Evolutionary conservation across 2,329 filamentous ascomycete genomes (phyloP), one percentile per base, ranked within the genome.

Genomic region (Talaromyces atroroseus): DNA sequence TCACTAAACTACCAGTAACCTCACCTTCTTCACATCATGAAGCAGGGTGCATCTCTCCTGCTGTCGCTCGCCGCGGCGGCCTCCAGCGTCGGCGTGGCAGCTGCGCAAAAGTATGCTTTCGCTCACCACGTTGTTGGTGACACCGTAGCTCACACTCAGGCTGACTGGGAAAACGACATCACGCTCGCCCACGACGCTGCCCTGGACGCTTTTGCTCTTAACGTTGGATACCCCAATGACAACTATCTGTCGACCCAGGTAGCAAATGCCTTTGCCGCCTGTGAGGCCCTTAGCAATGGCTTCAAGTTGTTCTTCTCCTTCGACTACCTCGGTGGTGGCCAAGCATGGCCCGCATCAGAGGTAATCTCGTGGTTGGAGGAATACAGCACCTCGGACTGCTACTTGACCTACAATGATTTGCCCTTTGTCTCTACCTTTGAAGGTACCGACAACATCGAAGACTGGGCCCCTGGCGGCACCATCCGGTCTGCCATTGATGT

Each of bases 351-450:
- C 1, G 53, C 60, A 7, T 59, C 66, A 18, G 59, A 65, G 21
- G 58, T 62, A 4, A 57, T 73, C 5, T 57, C 64, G 12, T 58
- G 60, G 8, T 70, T 69, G 57, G 61, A 63, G 11, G 44, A 53
- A 2, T 60, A 60, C 3, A 48, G 59, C 0, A 66, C 64, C 1
- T 69, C 72, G 52, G 71, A 64, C 59, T 58, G 61, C 12, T 61
- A 66, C 49, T 60, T 66, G 14, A 61, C 62, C 2, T 64, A 63
- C 14, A 21, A 32, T 18, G 23, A 47, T 18, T 12, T 18, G 45
- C 70, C 74, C 0, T 62, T 77, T 4, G 71, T 74, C 1, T 74
- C 72, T 1, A 77, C 75, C 1, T 77, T 77, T 21, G 76, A 81
- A 61, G 79, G 79, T 1, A 60, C 73, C 2, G 63, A 68, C 18